These are phyloP conservation scores for Hypoxylon sp. DNA, from an alignment of 2,329 filamentous ascomycete species.

Conservation along the genomic window DNA sequence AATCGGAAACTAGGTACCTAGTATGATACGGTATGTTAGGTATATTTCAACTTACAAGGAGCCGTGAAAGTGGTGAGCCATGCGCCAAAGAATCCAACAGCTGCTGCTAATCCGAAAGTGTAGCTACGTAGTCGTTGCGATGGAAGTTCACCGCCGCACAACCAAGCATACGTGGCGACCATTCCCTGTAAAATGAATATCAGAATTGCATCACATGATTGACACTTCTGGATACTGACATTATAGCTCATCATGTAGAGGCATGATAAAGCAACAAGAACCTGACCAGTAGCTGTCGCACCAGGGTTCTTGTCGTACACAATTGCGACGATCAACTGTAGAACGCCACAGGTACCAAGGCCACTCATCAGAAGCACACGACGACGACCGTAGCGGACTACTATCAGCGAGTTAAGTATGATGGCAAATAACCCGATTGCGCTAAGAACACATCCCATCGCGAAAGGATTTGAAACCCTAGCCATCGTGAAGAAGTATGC, in stretches of 20 bases:
- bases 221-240: constrained; percentile 51
- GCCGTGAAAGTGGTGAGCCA: constrained; percentile 69
- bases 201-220: neutral
- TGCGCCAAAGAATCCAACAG: constrained; percentile 64
- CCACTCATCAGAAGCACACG: constrained; percentile 65
- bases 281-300: constrained; percentile 54
- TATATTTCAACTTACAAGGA: constrained; percentile 56
- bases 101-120: constrained; percentile 66
- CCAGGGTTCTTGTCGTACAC: constrained; percentile 61
- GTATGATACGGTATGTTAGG: neutral
- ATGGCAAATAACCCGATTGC: constrained; percentile 65
- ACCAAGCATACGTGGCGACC: constrained; percentile 67
- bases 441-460: constrained; percentile 66
- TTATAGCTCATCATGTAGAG: constrained; percentile 67
- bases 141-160: constrained; percentile 67
- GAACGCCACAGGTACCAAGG: constrained; percentile 62
- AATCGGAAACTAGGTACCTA: neutral
- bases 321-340: constrained; percentile 66
- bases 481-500: constrained; percentile 71
- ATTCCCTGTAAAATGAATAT: constrained; percentile 54
- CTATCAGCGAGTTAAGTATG: constrained; percentile 63
- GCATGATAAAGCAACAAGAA: constrained; percentile 64
- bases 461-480: constrained; percentile 64
- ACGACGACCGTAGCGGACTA: constrained; percentile 64
- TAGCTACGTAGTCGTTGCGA: constrained; percentile 67